Evolutionary conservation across 768 basidiomycete species (phyloP).

Genomic region (Lactarius tabidus): DNA sequence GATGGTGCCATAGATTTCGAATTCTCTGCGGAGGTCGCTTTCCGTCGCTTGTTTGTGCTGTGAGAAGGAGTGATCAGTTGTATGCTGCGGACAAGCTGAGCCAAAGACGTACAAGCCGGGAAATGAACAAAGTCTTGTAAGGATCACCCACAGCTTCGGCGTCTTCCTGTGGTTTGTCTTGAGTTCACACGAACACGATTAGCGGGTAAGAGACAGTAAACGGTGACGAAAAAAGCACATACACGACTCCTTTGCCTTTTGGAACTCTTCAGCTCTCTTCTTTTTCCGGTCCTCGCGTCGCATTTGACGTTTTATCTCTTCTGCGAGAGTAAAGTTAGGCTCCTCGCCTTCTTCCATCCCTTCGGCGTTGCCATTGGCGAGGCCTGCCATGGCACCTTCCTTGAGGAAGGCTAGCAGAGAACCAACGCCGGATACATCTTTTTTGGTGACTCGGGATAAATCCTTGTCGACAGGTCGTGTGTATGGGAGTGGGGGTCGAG

Average conservation of each 20-base stretch:
- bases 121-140: slow-evolving; percentile 97
- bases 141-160: slow-evolving; percentile 90
- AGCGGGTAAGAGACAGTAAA: slow-evolving; percentile 7
- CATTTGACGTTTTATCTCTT: slow-evolving; percentile 77
- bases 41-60: slow-evolving; percentile 93
- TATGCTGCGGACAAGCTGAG: background rate
- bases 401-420: slow-evolving; percentile 64
- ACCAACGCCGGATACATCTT: slow-evolving; percentile 76
- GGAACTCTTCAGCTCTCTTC: slow-evolving; percentile 69
- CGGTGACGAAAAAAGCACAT: slow-evolving; percentile 32
- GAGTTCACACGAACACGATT: slow-evolving; percentile 17
- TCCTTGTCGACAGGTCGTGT: slow-evolving; percentile 81
- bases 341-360: slow-evolving; percentile 84
- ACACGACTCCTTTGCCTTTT: slow-evolving; percentile 84
- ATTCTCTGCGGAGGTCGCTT: slow-evolving; percentile 88
- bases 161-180: slow-evolving; percentile 93
- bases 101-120: slow-evolving; percentile 63
- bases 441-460: slow-evolving; percentile 64
- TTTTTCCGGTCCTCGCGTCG: slow-evolving; percentile 75
- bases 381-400: slow-evolving; percentile 69
- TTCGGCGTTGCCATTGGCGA: slow-evolving; percentile 57
- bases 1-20: slow-evolving; percentile 91
- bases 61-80: slow-evolving; percentile 24
- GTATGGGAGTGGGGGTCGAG: slow-evolving; percentile 87
- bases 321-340: slow-evolving; percentile 73